Base-by-base conservation (phyloP, 192 early-diverging fungal genomes). In the Jimgerdemannia flammicorona region DNA sequence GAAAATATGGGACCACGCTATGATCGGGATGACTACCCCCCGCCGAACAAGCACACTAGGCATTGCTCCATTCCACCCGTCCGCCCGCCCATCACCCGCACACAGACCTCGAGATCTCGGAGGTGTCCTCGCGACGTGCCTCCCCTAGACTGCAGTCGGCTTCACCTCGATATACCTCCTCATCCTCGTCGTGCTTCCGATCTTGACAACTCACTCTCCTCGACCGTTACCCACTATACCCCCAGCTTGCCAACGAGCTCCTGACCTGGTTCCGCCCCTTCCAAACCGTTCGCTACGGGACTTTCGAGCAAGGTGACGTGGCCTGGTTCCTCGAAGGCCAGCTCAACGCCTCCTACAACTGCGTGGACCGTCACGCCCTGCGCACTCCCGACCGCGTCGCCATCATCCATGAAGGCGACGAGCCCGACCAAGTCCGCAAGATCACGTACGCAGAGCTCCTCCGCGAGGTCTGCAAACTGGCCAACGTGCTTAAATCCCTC, bases 311-410 rank as follows among this genome's bases (percentile, higher is more conserved):
- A 65, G 97, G 97, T 69, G 91, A 99, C 82, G 89, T 94, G 75
- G 90, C 95, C 43, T 99, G 97, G 97, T 99, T 99, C 86, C 84
- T 88, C 43, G 92, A 93, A 75, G 97, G 97, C 64, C 83, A 93
- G 77, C 86, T 99, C 76, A 99, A 99, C 79, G 94, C 91, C n/a
- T 88, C 92, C 41, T 94, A 93, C 87, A 99, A 99, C 90, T 97
- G 95, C 85, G 92, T 99, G 43, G 97, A 99, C 81, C 92, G 97
- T 65, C 94, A 96, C 84, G 97, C 96, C 43, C 67, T 88, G 29
- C 74, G 83, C 65, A 85, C 92, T 73, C 96, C 96, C 17, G 84
- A 90, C 78, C 88, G 88, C 80, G 90, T 93, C 80, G 95, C 95
- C 63, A 93, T 96, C 78, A 91, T 96, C 70, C 90, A 94, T 83